phyloP scores from a whole-genome alignment of 2,329 filamentous ascomycete genomes.

The Monilinia polystroma region DNA sequence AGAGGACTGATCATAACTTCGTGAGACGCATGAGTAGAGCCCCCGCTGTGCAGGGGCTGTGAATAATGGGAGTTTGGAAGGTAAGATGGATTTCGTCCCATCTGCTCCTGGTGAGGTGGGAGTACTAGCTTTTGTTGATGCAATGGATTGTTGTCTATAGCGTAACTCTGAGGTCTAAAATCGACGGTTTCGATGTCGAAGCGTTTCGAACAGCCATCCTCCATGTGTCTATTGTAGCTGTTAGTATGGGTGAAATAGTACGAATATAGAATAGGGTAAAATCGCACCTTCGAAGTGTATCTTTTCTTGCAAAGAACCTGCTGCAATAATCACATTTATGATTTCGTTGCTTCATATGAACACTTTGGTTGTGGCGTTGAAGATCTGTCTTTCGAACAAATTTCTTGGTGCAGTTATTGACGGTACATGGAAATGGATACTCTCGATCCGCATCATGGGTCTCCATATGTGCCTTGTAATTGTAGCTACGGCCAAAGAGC shows the following conservation, averaged over 20 bases:
- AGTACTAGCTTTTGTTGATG: conserved; percentile 26
- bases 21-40: conserved; percentile 22
- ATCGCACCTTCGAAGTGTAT: conserved; percentile 71
- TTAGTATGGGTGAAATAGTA: conserved; percentile 7
- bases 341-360: conserved; percentile 72
- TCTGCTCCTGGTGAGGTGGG: conserved; percentile 25
- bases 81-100: conserved; percentile 34
- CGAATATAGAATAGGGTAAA: conserved; percentile 9
- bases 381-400: conserved; percentile 86
- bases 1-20: conserved; percentile 30
- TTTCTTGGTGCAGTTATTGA: conserved; percentile 65
- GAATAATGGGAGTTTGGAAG: conserved; percentile 33
- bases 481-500: conserved; percentile 80
- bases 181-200: conserved; percentile 46
- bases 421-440: conserved; percentile 67
- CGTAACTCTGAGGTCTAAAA: conserved; percentile 36
- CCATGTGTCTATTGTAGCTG: conserved; percentile 60
- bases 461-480: conserved; percentile 82
- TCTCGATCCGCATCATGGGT: conserved; percentile 74
- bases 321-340: conserved; percentile 70
- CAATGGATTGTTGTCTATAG: conserved; percentile 25
- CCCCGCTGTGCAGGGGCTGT: conserved; percentile 25
- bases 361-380: conserved; percentile 59
- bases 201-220: conserved; percentile 71
- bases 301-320: conserved; percentile 73